Base-by-base conservation (phyloP, 2,329 filamentous ascomycete species). In the Neopestalotiopsis sp. region DNA sequence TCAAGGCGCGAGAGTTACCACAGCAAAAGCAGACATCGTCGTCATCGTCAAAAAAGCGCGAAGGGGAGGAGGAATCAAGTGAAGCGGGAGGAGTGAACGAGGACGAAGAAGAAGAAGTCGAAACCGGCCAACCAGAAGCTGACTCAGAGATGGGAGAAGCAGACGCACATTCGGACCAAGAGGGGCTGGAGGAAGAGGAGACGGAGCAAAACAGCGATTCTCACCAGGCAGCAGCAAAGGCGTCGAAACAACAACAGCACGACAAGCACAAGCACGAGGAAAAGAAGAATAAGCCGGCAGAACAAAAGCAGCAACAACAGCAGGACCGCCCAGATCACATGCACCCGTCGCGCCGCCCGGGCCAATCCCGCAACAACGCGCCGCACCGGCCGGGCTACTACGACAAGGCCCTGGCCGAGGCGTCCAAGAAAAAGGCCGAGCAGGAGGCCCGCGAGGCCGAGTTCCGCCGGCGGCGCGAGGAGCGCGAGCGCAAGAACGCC, bases 401-500 rank as follows among this genome's bases (percentile, higher is more conserved):
- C 81, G 86, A 89, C 76, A 93, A 90, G 83, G 91, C 90, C 77
- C 82, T 85, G 70, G 76, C 76, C 7, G 75, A 84, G 38, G 89
- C 86, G 2, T 83, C 84, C 68, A 80, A 82, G 74, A 79, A 77
- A 67, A 79, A 76, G 69, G 75, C 79, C 5, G 81, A 84, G 68
- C 81, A 80, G 0, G 84, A 86, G 79, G 77, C 77, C 62, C 80
- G 82, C 28, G 74, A 76, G 3, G 78, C 77, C 45, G 86, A 87
- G 76, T 74, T 78, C 5, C 79, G 81, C 75, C 79, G 80, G 20
- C 82, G 84, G 53, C 87, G 88, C 71, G 88, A 89, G 70, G 90
- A 95, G 77, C 88, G 90, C 1, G 88, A 91, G 76, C 86, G 86
- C 72, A 88, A 89, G 70, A 82, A 88, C 3, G 91, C 92, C 64